Conservation (phyloP, 2,329 filamentous ascomycete genomes). For the Trichophyton mentagrophytes region DNA sequence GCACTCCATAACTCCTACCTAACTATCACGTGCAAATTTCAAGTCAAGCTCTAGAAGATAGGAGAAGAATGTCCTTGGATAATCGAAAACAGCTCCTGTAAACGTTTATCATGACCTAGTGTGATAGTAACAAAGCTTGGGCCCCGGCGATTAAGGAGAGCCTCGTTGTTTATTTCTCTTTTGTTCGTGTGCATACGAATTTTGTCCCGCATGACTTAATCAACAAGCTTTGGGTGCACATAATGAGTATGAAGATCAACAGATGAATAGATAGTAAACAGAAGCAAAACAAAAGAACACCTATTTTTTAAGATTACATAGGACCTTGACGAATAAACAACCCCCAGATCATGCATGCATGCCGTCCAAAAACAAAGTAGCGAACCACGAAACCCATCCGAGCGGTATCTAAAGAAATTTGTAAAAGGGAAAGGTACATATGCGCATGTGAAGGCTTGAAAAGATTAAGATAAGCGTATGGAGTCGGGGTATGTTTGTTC, state of each 20-base stretch:
- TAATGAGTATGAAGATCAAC: neutral
- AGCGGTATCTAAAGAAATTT: slow-evolving; percentile 11
- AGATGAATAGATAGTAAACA: neutral
- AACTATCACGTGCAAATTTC: no score
- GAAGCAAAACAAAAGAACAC: slow-evolving; percentile 1
- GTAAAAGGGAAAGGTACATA: slow-evolving; percentile 6
- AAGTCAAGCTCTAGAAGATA: no score
- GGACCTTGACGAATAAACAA: slow-evolving; percentile 10
- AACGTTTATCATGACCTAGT: no score
- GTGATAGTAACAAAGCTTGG: no score
- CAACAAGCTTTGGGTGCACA: neutral
- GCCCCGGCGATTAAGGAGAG: no score
- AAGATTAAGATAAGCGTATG: slow-evolving; percentile 3
- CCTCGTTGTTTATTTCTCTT: no score
- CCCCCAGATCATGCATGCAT: slow-evolving; percentile 13
- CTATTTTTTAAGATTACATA: slow-evolving; percentile 8
- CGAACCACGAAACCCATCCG: slow-evolving; percentile 7
- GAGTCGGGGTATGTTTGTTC: neutral
- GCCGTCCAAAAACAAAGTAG: slow-evolving; percentile 10
- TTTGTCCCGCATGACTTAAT: neutral
- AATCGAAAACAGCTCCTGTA: no score
- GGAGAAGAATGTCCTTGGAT: no score
- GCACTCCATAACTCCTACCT: no score
- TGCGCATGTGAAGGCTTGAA: neutral
- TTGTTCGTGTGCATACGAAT: neutral